Evolutionary conservation across 2,329 filamentous ascomycete species (phyloP).

Genomic region (Biscogniauxia marginata): DNA sequence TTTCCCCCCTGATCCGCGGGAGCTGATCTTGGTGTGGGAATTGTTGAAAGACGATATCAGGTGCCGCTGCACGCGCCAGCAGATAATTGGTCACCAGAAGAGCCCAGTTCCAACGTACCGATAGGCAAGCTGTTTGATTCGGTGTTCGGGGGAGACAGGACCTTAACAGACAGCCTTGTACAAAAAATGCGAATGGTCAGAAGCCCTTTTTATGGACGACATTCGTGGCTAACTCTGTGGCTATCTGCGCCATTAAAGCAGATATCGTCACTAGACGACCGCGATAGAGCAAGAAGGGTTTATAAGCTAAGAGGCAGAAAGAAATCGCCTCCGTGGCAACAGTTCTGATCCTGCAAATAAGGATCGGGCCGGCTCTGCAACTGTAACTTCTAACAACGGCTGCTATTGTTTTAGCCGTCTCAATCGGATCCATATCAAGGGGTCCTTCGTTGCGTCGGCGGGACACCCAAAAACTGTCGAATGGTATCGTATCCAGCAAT

Average conservation of each 20-base stretch:
- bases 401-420: not conserved
- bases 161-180: not conserved
- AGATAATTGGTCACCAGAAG: not conserved
- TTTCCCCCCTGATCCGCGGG: not conserved
- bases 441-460: slow-evolving; percentile 19
- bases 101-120: not conserved
- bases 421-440: not conserved
- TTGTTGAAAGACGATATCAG: not conserved
- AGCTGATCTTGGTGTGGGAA: not conserved
- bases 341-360: not conserved
- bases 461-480: slow-evolving; percentile 19
- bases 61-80: not conserved
- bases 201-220: not conserved
- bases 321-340: not conserved
- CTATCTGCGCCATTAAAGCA: not conserved
- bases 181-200: not conserved
- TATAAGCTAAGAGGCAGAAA: not conserved
- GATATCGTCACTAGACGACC: not conserved
- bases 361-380: not conserved
- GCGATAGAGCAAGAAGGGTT: not conserved
- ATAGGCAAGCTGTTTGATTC: not conserved
- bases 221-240: not conserved
- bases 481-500: slow-evolving; percentile 13
- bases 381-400: not conserved
- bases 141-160: not conserved